Evolutionary conservation across 2,329 filamentous ascomycete genomes (phyloP), one percentile per base, ranked within the genome.

Genomic region (Fusarium mexicanum): DNA sequence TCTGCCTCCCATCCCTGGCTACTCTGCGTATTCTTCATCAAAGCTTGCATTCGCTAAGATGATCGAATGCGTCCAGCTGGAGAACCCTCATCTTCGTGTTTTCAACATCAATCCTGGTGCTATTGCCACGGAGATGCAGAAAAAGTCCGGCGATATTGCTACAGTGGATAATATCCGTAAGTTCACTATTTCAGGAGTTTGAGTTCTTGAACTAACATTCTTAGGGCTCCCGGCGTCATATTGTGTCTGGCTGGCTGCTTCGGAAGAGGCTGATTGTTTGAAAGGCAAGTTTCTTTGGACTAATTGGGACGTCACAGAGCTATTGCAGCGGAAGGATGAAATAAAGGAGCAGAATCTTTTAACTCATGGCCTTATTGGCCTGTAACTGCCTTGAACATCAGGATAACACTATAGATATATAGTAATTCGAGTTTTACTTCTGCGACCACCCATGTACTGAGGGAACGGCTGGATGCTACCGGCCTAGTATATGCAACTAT

Each of bases 31-130:
- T 41, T 43, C 61, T 12, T 24, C 37, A 26, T 64, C 61, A 11
- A 64, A 64, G 18, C 61, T 64, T 43, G 57, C 26, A 9, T 64
- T 62, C 13, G 61, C 61, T 6, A 64, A 62, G 44, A 50, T 64
- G 2, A 50, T 51, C 6, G 61, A 64, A 31, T 62, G 24, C 3
- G 37, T 62, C 5, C 61, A 64, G 40, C 20, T 50, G 4, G 57
- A 64, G 6, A 33, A 62, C 24, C 61, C 57, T 4, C 9, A 44
- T 33, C 37, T 64, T 5, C 57, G 57, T 17, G 35, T 41, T 20
- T 64, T 64, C 31, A 64, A 20, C 26, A 64, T 64, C n/a, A 46
- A 64, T 20, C 61, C 61, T 2, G 61, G 61, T 11, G 61, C 61
- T 24, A 47, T 64, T 31, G 57, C 46, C 22, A 64, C 61, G 4